A percentile compares a stretch with the other conserved stretches of the same genome.
Conservation (phyloP, 768 basidiomycete genomes). For the Mycena rebaudengoi region DNA sequence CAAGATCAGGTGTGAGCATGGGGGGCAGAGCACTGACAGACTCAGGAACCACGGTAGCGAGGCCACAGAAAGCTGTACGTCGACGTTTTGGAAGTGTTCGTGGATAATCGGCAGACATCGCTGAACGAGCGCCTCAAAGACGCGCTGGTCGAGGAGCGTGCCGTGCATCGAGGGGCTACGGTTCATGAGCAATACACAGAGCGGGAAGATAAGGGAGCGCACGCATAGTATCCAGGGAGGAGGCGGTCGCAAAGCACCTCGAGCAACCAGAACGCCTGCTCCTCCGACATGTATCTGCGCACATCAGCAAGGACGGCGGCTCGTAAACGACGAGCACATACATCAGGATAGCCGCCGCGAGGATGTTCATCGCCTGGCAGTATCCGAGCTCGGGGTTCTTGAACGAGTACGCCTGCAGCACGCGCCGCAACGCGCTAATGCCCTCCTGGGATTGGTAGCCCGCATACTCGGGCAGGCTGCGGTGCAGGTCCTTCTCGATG, state of each 20-base stretch:
- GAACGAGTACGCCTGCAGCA: slow-evolving; percentile 95
- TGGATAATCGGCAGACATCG: slow-evolving; percentile 92
- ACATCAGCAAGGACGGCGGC: slow-evolving; percentile 7
- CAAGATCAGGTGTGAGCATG: neutral
- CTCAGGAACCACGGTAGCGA: slow-evolving; percentile 99
- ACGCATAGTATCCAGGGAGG: slow-evolving; percentile 98
- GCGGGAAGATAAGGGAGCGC: slow-evolving; percentile 31
- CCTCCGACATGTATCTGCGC: slow-evolving; percentile 95
- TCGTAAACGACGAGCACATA: slow-evolving; percentile 42
- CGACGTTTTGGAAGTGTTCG: slow-evolving; percentile 89
- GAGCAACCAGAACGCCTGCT: slow-evolving; percentile 97
- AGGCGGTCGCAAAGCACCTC: slow-evolving; percentile 95
- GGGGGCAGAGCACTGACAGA: slow-evolving; percentile 63
- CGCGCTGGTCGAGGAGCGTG: slow-evolving; percentile 96
- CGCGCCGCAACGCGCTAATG: slow-evolving; percentile 83
- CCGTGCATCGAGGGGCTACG: slow-evolving; percentile 96
- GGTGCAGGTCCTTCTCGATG: slow-evolving; percentile 97
- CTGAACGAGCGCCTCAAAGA: slow-evolving; percentile 93
- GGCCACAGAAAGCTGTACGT: slow-evolving; percentile 96
- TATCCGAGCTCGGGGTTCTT: slow-evolving; percentile 95
- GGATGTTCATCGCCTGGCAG: slow-evolving; percentile 99
- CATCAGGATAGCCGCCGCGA: slow-evolving; percentile 96
- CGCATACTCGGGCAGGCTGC: slow-evolving; percentile 95
- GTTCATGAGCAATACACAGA: slow-evolving; percentile 12
- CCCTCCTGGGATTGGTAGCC: slow-evolving; percentile 94